phyloP scores from a whole-genome alignment of 2,329 filamentous ascomycete species.

The Leptographium lundbergii region DNA sequence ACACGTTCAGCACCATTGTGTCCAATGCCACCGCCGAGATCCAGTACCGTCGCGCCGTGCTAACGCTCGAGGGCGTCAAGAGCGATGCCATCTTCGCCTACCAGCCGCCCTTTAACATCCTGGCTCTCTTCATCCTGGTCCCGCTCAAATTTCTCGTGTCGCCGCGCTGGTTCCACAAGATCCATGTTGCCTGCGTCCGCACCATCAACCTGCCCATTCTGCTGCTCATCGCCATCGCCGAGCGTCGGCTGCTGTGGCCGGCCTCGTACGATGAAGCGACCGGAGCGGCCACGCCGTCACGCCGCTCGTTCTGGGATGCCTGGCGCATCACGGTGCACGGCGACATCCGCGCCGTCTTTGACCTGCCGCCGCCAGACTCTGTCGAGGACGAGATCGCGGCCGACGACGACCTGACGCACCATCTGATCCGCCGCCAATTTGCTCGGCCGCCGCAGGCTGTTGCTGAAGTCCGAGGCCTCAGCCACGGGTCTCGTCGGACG shows the following conservation, averaged over 20 bases:
- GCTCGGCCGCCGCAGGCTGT: slow-evolving; percentile 30
- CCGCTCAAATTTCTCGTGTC: slow-evolving; percentile 67
- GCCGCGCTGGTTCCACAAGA: slow-evolving; percentile 83
- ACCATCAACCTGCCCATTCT: slow-evolving; percentile 64
- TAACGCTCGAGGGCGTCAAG: slow-evolving; percentile 78
- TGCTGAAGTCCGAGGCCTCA: neutral
- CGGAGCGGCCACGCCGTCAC: neutral
- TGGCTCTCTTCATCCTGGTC: slow-evolving; percentile 60
- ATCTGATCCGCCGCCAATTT: slow-evolving; percentile 46
- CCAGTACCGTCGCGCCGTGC: slow-evolving; percentile 66
- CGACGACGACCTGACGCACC: slow-evolving; percentile 45
- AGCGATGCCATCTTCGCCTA: slow-evolving; percentile 74
- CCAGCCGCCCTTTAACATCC: slow-evolving; percentile 70
- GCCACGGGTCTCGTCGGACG: neutral
- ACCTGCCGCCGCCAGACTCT: slow-evolving; percentile 52
- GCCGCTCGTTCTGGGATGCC: slow-evolving; percentile 49
- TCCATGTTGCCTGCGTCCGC: slow-evolving; percentile 67
- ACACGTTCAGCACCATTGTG: slow-evolving; percentile 70
- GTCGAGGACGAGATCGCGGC: slow-evolving; percentile 44
- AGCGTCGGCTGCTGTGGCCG: slow-evolving; percentile 57
- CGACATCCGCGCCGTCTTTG: slow-evolving; percentile 61
- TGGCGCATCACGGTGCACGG: slow-evolving; percentile 58
- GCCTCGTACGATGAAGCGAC: slow-evolving; percentile 15
- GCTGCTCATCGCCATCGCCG: slow-evolving; percentile 55
- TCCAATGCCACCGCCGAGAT: slow-evolving; percentile 71